Evolutionary conservation across 257 asterid species (phyloP).

Genomic region (Nicotiana otophora): DNA sequence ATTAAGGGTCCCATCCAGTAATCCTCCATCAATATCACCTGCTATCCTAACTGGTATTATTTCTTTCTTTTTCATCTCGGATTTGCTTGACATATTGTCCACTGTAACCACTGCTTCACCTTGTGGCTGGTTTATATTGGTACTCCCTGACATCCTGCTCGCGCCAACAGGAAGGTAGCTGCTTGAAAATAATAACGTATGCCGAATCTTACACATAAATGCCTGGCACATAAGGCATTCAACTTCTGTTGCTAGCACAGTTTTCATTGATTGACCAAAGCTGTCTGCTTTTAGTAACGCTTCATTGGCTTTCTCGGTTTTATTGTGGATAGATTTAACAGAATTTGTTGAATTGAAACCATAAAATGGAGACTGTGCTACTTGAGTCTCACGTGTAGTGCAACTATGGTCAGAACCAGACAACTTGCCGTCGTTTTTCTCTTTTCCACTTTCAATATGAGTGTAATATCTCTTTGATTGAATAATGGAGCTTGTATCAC

Average conservation of each 20-base stretch:
- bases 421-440: conserved; percentile 34
- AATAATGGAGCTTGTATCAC: conserved; percentile 29
- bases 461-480: conserved; percentile 64
- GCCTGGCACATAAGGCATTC: conserved; percentile 90
- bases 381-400: conserved; percentile 40
- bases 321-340: conserved; percentile 34
- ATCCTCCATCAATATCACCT: conserved; percentile 88
- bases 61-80: conserved; percentile 84
- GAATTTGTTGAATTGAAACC: conserved; percentile 40
- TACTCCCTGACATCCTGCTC: conserved; percentile 58
- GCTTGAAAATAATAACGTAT: conserved; percentile 56
- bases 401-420: conserved; percentile 27
- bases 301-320: conserved; percentile 39
- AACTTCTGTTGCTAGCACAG: conserved; percentile 77
- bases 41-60: conserved; percentile 76
- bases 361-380: conserved; percentile 44
- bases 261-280: conserved; percentile 50
- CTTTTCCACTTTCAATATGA: conserved; percentile 59
- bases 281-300: conserved; percentile 49
- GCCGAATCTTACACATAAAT: conserved; percentile 91
- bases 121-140: conserved; percentile 42
- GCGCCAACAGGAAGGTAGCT: conserved; percentile 38
- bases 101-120: conserved; percentile 59
- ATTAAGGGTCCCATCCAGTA: conserved; percentile 65
- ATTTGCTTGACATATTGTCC: conserved; percentile 54